Evolutionary conservation across 352 stramenopile genomes (phyloP), one percentile per base, ranked within the genome.

Genomic region (Pythium sukuiense): DNA sequence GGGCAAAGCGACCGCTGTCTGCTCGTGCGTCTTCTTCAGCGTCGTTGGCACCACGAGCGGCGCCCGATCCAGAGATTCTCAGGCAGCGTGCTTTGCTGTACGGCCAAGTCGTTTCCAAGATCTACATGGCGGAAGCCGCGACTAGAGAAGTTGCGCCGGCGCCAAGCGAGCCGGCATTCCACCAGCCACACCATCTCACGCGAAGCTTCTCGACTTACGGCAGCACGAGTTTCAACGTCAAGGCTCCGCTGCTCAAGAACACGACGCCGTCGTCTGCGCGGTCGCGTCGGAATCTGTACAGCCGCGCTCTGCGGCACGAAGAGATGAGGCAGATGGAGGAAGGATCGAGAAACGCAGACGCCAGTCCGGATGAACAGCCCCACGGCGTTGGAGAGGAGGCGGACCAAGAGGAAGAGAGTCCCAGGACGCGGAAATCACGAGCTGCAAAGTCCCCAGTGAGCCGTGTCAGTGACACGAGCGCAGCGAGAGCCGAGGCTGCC

Each of bases 61-160:
- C 20, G 0, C 41, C 52, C 0, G 54, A 58, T 1, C 77, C 79
- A 24, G 76, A 79, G 14, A 66, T 87, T 1, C 54, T 70, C 6
- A 76, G 76, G 11, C 76, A 85, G 50, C 73, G 81, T 26, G 79
- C 74, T 6, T 39, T 78, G 9, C 55, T 85, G 18, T 90, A 90
- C 27, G 81, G 81, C 1, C 74, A 81, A 33, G 76, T 85, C 18
- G 79, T 83, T 4, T 77, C 76, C 0, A 85, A 81, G 58, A 74
- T 80, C n/a, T 85, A 78, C 29, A 37, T 70, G 0, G 71, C 71
- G 0, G 73, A 76, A 30, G 48, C 71, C 1, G 53, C 58, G 0
- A 46, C 33, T 6, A 60, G 61, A 7, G 3, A 27, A 11, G 9
- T 52, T 50, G 7, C 43, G 32, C 39, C 56, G 39, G 55, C 58